phyloP scores from a whole-genome alignment of 2,329 filamentous ascomycete species.

The Penicillium thymicola region DNA sequence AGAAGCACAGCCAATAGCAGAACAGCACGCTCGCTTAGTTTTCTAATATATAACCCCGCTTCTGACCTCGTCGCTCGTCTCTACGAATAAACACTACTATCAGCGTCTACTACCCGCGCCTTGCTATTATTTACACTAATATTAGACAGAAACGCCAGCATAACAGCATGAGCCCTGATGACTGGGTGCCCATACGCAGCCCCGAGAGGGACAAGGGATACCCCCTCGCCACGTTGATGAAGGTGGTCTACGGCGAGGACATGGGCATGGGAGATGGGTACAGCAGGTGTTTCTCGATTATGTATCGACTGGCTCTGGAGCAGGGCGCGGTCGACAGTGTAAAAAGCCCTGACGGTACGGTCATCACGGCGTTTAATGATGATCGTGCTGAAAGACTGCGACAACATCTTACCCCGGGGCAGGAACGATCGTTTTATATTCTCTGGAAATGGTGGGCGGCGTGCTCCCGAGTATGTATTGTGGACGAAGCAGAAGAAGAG shows the following conservation, averaged over 20 bases:
- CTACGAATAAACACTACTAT: neutral
- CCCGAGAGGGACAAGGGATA: neutral
- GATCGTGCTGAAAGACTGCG: neutral
- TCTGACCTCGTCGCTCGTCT: neutral
- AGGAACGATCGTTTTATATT: neutral
- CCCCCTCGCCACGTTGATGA: neutral
- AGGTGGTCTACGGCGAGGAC: neutral
- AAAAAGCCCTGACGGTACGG: neutral
- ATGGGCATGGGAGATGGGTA: neutral
- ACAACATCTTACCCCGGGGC: neutral
- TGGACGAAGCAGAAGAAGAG: neutral
- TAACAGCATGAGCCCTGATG: neutral
- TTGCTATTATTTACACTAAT: neutral
- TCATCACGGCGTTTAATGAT: neutral
- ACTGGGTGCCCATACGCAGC: neutral
- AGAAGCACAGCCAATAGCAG: neutral
- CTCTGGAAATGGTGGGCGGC: neutral
- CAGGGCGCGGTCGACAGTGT: neutral
- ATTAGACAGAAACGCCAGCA: neutral
- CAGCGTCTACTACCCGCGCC: too few species aligned
- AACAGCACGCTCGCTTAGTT: neutral
- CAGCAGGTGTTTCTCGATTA: neutral
- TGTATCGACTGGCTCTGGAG: neutral
- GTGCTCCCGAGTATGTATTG: neutral
- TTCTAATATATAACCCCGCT: neutral